These are phyloP conservation scores for Pyrenochaeta sp. DNA, from an alignment of 2,329 filamentous ascomycete species.

Conservation along the genomic window DNA sequence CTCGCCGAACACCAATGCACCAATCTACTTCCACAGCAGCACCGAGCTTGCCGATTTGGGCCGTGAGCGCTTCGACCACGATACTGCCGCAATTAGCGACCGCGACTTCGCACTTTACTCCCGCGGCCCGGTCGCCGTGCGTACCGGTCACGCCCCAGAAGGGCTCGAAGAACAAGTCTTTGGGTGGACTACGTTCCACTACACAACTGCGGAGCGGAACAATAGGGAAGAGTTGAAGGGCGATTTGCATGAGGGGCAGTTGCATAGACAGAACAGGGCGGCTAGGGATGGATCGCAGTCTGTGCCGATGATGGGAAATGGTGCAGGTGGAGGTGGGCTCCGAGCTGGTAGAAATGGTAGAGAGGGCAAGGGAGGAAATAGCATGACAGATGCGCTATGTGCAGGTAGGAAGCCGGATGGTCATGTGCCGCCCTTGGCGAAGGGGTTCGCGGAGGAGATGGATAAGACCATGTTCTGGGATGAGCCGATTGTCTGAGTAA, in stretches of 20 bases:
- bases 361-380: conserved; percentile 3
- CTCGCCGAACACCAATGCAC: not conserved
- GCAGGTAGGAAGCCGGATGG: conserved; percentile 31
- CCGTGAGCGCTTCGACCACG: conserved; percentile 37
- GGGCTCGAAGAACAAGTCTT: conserved; percentile 39
- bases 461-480: conserved; percentile 42
- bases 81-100: conserved; percentile 38
- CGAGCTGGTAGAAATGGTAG: not conserved
- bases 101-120: conserved; percentile 34
- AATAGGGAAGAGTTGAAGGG: conserved; percentile 42
- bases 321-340: conserved; percentile 7
- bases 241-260: conserved; percentile 43
- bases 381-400: conserved; percentile 20
- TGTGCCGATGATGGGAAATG: conserved; percentile 5
- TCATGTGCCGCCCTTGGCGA: conserved; percentile 32
- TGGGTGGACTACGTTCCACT: conserved; percentile 40
- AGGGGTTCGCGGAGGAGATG: conserved; percentile 41
- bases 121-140: conserved; percentile 21
- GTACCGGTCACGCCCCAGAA: conserved; percentile 30
- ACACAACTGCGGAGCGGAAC: conserved; percentile 33
- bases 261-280: conserved; percentile 44
- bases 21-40: conserved; percentile 17
- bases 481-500: conserved; percentile 25
- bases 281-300: conserved; percentile 13
- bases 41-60: conserved; percentile 42